Base-by-base conservation (phyloP, 2,329 filamentous ascomycete genomes). In the Exophiala sideris region DNA sequence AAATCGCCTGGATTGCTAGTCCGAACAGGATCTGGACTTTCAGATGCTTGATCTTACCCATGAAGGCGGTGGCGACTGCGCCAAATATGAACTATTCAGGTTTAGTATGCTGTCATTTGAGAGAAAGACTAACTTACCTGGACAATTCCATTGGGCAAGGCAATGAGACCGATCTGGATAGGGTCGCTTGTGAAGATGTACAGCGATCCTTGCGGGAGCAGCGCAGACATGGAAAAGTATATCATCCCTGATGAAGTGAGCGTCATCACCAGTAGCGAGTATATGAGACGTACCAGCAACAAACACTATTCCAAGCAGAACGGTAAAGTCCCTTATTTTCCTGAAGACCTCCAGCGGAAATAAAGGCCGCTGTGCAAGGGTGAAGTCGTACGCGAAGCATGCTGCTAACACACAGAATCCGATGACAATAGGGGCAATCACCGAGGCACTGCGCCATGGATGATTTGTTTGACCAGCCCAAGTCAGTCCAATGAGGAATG, bases 151-250 rank as follows among this genome's bases (percentile, higher is more conserved):
- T 52, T 56, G 12, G 54, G 54, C 34, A 56, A 42, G 24, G 68
- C 70, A 55, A 76, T 67, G 68, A 73, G 72, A 48, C 73, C 74
- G 51, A 75, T 69, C 41, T 70, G 54, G 35, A 71, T 67, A 4
- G 63, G 59, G 33, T 73, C 66, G 39, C 65, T 68, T 7, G 70
- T 70, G 64, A 73, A 78, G 6, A 77, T 61, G 12, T 64, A 60
- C n/a, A 56, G 51, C 52, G 77, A 71, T 18, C 72, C 69, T 11
- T 70, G 70, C 2, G 75, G 76, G 71, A 75, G 76, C 12, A 78
- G 67, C 7, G 76, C 67, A 4, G 69, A 75, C 55, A 78, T 64
- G n/a, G 68, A 69, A 63, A 73, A 77, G 63, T 76, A 79, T 5
- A 76, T 65, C 71, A 76, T 76, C 16, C 56, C 54, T 29, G 24